Base-by-base conservation (phyloP, 2,329 filamentous ascomycete genomes). In the Colletotrichum sp. region DNA sequence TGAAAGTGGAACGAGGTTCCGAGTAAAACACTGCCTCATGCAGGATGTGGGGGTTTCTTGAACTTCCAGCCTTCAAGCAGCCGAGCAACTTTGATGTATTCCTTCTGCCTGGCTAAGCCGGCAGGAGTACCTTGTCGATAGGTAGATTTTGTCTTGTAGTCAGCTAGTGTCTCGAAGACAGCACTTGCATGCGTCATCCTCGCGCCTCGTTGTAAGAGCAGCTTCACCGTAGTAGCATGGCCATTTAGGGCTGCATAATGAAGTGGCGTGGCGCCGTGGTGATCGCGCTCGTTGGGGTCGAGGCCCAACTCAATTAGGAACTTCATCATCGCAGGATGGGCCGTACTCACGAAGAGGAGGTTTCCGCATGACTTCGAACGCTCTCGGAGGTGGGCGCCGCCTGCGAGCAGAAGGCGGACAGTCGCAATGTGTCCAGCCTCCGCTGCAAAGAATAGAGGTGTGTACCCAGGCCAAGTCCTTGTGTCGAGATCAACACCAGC, bases 391-490 rank as follows among this genome's bases (percentile, higher is more conserved):
- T 77, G 76, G 26, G 80, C 80, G 28, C 80, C 78, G 28, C 74
- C 72, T 21, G 78, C 64, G 21, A 83, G 55, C 10, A 84, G 81
- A 24, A 82, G 75, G 57, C 77, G 77, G 10, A 80, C 77, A 13
- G 81, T 79, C 3, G 78, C 69, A 21, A 78, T 71, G 39, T 79
- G 77, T 21, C 82, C 81, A 15, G 76, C 77, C 18, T 77, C 73
- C 4, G 78, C 81, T n/a, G 82, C 81, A 18, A 79, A 63, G 55
- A 82, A 80, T 24, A 83, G 76, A 6, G 81, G 79, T 9, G 79
- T 79, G 69, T 80, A 78, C 8, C 81, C 80, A 16, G 79, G 77
- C 71, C 79, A 79, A 24, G 80, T 78, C 13, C 62, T 74, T 9
- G 78, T 78, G 18, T 79, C 79, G 55, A 80, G 69, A 63, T 81